Evolutionary conservation across 1,284 basidiomycete species (phyloP).

Genomic region (Fistulinella staudtii): DNA sequence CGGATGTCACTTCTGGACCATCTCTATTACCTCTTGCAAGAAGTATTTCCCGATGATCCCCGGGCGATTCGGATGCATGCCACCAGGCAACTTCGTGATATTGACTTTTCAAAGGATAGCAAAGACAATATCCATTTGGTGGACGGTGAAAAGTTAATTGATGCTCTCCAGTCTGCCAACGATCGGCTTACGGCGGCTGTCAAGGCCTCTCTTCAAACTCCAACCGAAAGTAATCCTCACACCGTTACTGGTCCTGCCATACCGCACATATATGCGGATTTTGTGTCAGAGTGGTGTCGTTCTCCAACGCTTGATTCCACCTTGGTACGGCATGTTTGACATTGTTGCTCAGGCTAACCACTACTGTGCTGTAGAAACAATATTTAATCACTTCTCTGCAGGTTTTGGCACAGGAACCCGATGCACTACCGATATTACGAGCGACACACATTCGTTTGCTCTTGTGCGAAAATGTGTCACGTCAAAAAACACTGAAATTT

Average conservation of each 20-base stretch:
- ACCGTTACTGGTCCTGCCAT: constrained; percentile 33
- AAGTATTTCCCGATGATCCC: constrained; percentile 45
- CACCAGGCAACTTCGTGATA: constrained; percentile 38
- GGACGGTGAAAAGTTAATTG: constrained; percentile 48
- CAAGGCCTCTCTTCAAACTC: constrained; percentile 10
- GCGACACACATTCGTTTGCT: constrained; percentile 48
- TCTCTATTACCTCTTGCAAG: constrained; percentile 47
- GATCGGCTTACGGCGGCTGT: constrained; percentile 46
- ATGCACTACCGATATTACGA: constrained; percentile 39
- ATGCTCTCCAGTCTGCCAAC: constrained; percentile 55
- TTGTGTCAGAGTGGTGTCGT: constrained; percentile 54
- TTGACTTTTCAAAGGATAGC: constrained; percentile 6
- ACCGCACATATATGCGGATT: constrained; percentile 49
- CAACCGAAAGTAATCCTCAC: constrained; percentile 6
- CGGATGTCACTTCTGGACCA: constrained; percentile 50
- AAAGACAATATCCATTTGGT: constrained; percentile 8
- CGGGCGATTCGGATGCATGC: constrained; percentile 52
- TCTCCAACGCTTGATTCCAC: constrained; percentile 44
- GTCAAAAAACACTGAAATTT: constrained; percentile 39
- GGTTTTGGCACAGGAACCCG: constrained; percentile 37
- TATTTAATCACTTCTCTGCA: constrained; percentile 56
- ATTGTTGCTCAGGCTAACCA: constrained; percentile 1
- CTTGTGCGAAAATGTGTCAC: constrained; percentile 26
- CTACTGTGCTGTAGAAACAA: constrained; percentile 34
- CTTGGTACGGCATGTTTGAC: constrained; percentile 44